Base-by-base conservation (phyloP, 192 early-diverging fungal genomes). In the Coemansia sp. region DNA sequence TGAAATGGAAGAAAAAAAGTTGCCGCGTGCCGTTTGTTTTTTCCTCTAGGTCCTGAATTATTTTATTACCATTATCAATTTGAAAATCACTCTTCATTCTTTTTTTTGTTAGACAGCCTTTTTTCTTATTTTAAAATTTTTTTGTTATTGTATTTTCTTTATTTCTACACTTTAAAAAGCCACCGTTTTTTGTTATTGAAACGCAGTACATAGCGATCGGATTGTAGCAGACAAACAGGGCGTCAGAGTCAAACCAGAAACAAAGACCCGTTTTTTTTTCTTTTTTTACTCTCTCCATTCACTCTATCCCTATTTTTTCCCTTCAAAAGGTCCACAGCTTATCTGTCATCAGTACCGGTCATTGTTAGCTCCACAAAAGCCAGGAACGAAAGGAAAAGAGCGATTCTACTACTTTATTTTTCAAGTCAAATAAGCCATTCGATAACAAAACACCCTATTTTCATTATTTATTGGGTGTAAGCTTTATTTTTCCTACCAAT, bases 121-220 rank as follows among this genome's bases (percentile, higher is more conserved):
- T 14, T 7, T 22, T 12, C 5, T 29, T 12, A 29, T 56, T 28
- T 56, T 56, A 6, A 45, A 45, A 45, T 7, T 45, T 7, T 45
- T 45, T 29, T 56, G 2, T 29, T 56, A 4, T 22, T 28, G 17
- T 16, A 20, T 50, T 50, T 50, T 20, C n/a, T n/a, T 50, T 50
- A 50, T 50, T 50, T 50, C 49, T 56, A 29, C 14, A 29, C 29
- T 56, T 56, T 29, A 56, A 12, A 56, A 55, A 22, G 18, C 54
- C 8, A 55, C 54, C 12, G 10, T 18, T 31, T 57, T 32, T 57
- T 57, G 31, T 32, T 57, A n/a, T 33, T 5, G 16, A 29, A 57
- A 33, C 2, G 5, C 51, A 22, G 25, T 29, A 54, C 29, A 14
- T 7, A 54, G 29, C 10, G 29, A 54, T 54, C 29, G 51, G 51